These are phyloP conservation scores for Prunus salicina DNA, from an alignment of 306 rosid genomes.

Conservation along the genomic window DNA sequence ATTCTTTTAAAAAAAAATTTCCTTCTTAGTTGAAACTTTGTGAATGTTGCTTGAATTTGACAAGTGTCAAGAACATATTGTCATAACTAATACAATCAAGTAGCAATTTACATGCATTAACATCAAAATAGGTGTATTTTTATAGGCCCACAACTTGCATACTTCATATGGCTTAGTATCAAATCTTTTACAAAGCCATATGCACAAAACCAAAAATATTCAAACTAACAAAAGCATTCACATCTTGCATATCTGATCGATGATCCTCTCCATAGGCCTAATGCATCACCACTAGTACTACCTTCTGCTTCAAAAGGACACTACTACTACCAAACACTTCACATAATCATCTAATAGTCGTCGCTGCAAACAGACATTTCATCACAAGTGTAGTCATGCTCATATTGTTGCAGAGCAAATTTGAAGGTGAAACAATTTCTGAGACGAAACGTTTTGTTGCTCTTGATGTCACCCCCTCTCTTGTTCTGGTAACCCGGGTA, in stretches of 20 bases:
- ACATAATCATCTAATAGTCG: neutral
- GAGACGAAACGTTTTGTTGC: slow-evolving; percentile 22
- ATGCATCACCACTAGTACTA: neutral
- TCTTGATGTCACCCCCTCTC: slow-evolving; percentile 13
- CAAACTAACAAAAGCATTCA: neutral
- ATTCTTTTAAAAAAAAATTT: no score
- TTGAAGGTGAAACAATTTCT: slow-evolving; percentile 22
- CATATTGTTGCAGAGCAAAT: neutral
- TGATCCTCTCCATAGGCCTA: slow-evolving; percentile 1
- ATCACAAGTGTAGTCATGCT: neutral
- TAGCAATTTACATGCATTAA: no score
- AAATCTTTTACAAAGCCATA: neutral
- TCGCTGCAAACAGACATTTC: neutral
- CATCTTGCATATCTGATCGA: neutral
- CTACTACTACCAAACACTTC: neutral
- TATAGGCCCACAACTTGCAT: neutral
- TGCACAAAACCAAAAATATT: neutral
- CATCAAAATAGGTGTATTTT: neutral
- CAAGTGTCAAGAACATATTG: no score
- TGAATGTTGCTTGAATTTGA: no score
- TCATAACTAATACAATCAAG: no score
- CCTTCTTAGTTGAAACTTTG: no score
- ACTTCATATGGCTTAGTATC: neutral
- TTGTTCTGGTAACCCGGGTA: slow-evolving; percentile 28
- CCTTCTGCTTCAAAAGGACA: neutral